Evolutionary conservation across 805 yeast genomes (phyloP).

Genomic region (Myxozyma sirexii): DNA sequence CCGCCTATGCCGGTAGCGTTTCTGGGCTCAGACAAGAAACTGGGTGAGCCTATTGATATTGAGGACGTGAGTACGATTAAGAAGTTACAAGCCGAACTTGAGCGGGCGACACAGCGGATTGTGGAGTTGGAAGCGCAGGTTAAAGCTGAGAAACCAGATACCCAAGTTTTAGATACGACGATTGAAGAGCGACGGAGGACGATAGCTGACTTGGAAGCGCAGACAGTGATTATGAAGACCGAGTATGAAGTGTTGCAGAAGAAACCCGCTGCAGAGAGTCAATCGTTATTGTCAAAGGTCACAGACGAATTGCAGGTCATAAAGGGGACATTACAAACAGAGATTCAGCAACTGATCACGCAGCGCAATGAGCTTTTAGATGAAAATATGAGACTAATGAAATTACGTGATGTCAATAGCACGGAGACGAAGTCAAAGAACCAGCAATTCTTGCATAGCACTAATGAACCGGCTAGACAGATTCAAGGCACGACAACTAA

Average conservation of each 20-base stretch:
- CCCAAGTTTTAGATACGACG: slow-evolving; percentile 7
- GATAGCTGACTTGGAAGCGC: slow-evolving; percentile 45
- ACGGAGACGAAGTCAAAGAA: slow-evolving; percentile 43
- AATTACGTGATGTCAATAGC: slow-evolving; percentile 36
- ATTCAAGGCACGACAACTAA: slow-evolving; percentile 44
- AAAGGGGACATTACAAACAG: slow-evolving; percentile 52
- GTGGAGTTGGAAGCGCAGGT: slow-evolving; percentile 27
- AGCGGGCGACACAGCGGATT: slow-evolving; percentile 20
- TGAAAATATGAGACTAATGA: slow-evolving; percentile 39
- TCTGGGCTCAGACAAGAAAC: neutral
- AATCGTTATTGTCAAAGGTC: slow-evolving; percentile 41
- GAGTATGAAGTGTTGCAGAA: slow-evolving; percentile 49
- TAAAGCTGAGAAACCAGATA: slow-evolving; percentile 1
- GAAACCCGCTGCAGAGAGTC: slow-evolving; percentile 39
- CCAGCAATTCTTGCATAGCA: slow-evolving; percentile 45
- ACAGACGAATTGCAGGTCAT: slow-evolving; percentile 53
- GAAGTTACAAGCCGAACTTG: slow-evolving; percentile 17
- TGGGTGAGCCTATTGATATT: neutral
- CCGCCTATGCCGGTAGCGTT: neutral
- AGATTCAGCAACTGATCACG: slow-evolving; percentile 45
- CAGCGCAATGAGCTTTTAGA: slow-evolving; percentile 39
- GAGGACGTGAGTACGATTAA: neutral
- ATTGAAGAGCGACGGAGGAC: slow-evolving; percentile 39
- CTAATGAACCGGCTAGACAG: slow-evolving; percentile 43
- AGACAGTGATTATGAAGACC: slow-evolving; percentile 40